Percentiles rank a stretch among this genome's conserved stretches.
phyloP scores from a whole-genome alignment of 495 filamentous ascomycete species.

The Geopyxis carbonaria region DNA sequence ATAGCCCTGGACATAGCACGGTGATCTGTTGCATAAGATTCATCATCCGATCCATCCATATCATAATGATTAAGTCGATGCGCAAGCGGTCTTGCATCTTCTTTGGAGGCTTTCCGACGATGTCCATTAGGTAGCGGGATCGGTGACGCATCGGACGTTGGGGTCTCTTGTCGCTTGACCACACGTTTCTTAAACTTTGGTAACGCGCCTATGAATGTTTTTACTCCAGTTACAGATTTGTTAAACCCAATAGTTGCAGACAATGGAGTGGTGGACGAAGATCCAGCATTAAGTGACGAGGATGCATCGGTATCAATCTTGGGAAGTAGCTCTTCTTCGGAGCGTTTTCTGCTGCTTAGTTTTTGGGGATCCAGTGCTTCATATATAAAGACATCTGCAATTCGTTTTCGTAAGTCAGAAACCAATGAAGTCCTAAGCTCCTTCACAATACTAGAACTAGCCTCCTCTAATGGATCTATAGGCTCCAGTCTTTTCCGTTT shows the following conservation, averaged over 20 bases:
- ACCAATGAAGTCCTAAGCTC: conserved; percentile 74
- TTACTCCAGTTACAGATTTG: too few relatives aligned
- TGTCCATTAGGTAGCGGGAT: conserved; percentile 6
- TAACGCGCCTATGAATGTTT: conserved; percentile 14
- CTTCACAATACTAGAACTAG: conserved; percentile 54
- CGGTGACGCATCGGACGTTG: conserved; percentile 11
- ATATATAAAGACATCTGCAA: conserved; percentile 65
- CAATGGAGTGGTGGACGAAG: too few relatives aligned
- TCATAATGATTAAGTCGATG: conserved; percentile 24
- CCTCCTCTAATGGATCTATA: conserved; percentile 71
- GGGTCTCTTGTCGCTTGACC: conserved; percentile 11
- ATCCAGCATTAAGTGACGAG: neutral
- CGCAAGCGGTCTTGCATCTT: conserved; percentile 21
- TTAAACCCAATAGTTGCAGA: too few relatives aligned
- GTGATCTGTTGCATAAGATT: conserved; percentile 22
- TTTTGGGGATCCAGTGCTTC: conserved; percentile 76
- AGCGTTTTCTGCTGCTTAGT: conserved; percentile 50
- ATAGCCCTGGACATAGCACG: conserved; percentile 17
- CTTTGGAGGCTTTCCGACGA: conserved; percentile 12
- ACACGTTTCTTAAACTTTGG: conserved; percentile 25
- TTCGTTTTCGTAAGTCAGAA: conserved; percentile 65
- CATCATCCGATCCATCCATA: conserved; percentile 23
- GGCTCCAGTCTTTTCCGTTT: conserved; percentile 37
- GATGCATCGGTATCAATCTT: neutral
- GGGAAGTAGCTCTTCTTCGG: conserved; percentile 34